Conservation (phyloP, 306 rosid genomes). For the Abrus precatorius region DNA sequence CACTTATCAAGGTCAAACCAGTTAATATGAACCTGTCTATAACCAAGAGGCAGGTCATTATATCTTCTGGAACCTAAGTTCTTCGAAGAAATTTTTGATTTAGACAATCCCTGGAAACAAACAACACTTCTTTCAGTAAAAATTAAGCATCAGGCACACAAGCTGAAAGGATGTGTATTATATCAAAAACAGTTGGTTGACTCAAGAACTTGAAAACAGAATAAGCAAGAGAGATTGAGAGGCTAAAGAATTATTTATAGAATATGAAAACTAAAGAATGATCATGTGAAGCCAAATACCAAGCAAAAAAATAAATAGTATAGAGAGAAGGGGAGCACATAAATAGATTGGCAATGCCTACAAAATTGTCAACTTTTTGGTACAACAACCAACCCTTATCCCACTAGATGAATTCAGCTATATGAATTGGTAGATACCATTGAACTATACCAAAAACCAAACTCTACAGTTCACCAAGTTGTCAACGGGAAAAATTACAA, state of each 20-base stretch:
- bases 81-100: constrained; percentile 69
- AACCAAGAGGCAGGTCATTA: constrained; percentile 76
- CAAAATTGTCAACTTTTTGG: constrained; percentile 31
- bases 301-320: neutral
- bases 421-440: constrained; percentile 10
- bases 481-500: constrained; percentile 7
- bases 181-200: constrained; percentile 32
- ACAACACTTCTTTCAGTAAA: constrained; percentile 42
- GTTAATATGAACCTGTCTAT: constrained; percentile 96
- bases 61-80: constrained; percentile 66
- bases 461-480: constrained; percentile 16
- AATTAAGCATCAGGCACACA: constrained; percentile 11
- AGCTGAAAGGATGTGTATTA: neutral
- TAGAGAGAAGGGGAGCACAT: neutral
- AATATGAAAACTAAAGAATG: constrained; percentile 3
- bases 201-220: constrained; percentile 3
- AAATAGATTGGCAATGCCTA: constrained; percentile 23
- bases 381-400: neutral
- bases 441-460: constrained; percentile 27
- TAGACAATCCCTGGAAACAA: constrained; percentile 74
- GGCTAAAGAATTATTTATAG: neutral
- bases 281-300: neutral
- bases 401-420: neutral
- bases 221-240: neutral
- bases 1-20: constrained; percentile 99